These are phyloP conservation scores for Penicillium griseofulvum DNA, from an alignment of 2,329 filamentous ascomycete species.

Conservation along the genomic window DNA sequence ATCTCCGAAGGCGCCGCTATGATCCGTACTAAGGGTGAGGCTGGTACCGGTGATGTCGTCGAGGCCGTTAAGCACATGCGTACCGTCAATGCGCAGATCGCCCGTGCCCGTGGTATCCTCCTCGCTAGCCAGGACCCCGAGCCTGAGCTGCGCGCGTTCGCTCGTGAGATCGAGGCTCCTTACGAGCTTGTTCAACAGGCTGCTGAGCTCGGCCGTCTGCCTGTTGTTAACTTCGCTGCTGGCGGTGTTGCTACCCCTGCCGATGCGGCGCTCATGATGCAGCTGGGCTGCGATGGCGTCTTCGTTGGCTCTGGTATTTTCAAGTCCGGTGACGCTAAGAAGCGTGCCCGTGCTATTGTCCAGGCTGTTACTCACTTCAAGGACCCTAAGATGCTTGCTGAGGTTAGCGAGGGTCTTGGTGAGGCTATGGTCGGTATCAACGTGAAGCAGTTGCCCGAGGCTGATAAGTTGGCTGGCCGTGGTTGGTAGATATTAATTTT, in stretches of 20 bases:
- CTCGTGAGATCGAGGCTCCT: slow-evolving; percentile 77
- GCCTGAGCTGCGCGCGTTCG: slow-evolving; percentile 72
- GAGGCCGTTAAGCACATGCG: slow-evolving; percentile 97
- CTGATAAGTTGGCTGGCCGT: slow-evolving; percentile 77
- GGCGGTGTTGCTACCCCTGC: slow-evolving; percentile 99
- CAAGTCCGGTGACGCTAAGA: slow-evolving; percentile 87
- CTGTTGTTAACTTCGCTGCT: slow-evolving; percentile 96
- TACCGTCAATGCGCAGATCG: slow-evolving; percentile 79
- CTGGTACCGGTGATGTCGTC: slow-evolving; percentile 93
- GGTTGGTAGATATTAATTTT: slow-evolving; percentile 65
- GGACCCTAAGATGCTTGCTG: slow-evolving; percentile 79
- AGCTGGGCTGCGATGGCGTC: slow-evolving; percentile 94
- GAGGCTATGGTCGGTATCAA: slow-evolving; percentile 98
- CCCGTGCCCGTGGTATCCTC: slow-evolving; percentile 61
- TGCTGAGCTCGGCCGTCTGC: slow-evolving; percentile 79
- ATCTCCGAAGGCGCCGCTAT: slow-evolving; percentile 94
- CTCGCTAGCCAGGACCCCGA: slow-evolving; percentile 49
- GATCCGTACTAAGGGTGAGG: slow-evolving; percentile 98
- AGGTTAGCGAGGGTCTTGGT: slow-evolving; percentile 84
- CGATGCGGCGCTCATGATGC: slow-evolving; percentile 98
- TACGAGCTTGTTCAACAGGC: slow-evolving; percentile 79
- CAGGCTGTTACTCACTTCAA: slow-evolving; percentile 88
- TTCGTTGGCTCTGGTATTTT: slow-evolving; percentile 98
- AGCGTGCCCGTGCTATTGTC: slow-evolving; percentile 91
- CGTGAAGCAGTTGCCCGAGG: slow-evolving; percentile 70